Conservation (phyloP, 1,139 yeast species). For the Debaryomyces sp. region DNA sequence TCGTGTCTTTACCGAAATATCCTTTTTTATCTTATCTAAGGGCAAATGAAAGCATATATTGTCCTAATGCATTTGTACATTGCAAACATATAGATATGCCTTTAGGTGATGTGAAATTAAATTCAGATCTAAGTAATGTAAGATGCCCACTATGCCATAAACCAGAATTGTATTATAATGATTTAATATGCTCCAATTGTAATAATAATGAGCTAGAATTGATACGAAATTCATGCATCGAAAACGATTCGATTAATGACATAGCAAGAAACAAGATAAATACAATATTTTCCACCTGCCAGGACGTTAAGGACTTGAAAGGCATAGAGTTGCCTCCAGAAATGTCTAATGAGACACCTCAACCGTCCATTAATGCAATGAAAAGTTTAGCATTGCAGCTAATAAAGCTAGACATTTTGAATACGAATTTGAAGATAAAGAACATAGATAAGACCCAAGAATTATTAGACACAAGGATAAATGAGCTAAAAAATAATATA, state of each 20-base stretch:
- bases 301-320: conserved; percentile 14
- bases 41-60: background rate
- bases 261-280: conserved; percentile 29
- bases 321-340: conserved; percentile 3
- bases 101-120: background rate
- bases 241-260: conserved; percentile 26
- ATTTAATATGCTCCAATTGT: conserved; percentile 26
- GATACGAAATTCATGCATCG: conserved; percentile 26
- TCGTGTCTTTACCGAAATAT: background rate
- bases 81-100: conserved; percentile 2
- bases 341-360: conserved; percentile 20
- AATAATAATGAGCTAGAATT: conserved; percentile 22
- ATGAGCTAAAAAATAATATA: conserved; percentile 15
- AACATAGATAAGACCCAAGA: conserved; percentile 22
- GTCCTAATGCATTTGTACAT: background rate
- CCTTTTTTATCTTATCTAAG: background rate
- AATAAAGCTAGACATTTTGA: conserved; percentile 38
- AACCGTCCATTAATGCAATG: conserved; percentile 30
- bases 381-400: conserved; percentile 47
- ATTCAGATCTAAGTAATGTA: background rate
- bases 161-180: conserved; percentile 11
- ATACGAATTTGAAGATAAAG: conserved; percentile 24
- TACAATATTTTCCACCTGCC: conserved; percentile 25
- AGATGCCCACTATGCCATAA: conserved; percentile 20
- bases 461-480: conserved; percentile 19